phyloP scores from a whole-genome alignment of 1,284 basidiomycete genomes.

The Moniliophthora roreri region DNA sequence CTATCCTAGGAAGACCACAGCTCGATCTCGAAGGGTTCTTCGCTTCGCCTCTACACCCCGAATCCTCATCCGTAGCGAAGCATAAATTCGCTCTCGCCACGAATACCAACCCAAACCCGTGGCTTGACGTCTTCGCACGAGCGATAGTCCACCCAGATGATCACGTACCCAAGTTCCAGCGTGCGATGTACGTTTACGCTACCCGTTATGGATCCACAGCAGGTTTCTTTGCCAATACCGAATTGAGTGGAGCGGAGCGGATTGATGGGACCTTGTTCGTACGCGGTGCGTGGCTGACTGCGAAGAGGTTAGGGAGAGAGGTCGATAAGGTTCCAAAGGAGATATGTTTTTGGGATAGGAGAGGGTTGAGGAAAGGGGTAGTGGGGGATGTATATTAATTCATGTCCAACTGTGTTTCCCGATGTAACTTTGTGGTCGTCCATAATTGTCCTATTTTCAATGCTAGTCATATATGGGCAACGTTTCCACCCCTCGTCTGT shows the following conservation, averaged over 20 bases:
- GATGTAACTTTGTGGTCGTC: too few relatives aligned
- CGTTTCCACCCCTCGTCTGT: too few relatives aligned
- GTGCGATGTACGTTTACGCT: conserved; percentile 53
- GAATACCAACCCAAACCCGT: conserved; percentile 42
- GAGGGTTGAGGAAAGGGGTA: background rate
- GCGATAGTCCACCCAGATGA: conserved; percentile 53
- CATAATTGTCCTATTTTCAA: too few relatives aligned
- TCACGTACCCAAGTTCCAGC: conserved; percentile 57
- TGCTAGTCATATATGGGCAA: too few relatives aligned
- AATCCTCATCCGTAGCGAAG: conserved; percentile 4
- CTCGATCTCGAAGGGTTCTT: conserved; percentile 43
- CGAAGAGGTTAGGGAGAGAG: background rate
- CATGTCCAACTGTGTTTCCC: too few relatives aligned
- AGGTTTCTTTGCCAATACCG: background rate
- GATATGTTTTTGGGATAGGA: background rate
- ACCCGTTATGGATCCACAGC: conserved; percentile 36
- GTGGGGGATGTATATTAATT: background rate
- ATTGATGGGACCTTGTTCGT: background rate
- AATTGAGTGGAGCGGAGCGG: background rate
- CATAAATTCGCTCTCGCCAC: background rate
- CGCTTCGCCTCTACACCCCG: conserved; percentile 19
- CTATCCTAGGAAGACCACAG: conserved; percentile 38
- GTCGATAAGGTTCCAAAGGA: background rate
- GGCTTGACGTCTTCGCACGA: conserved; percentile 48
- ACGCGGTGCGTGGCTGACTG: background rate